These are phyloP conservation scores for Aspergillus fructus DNA, from an alignment of 2,329 filamentous ascomycete genomes.

Conservation along the genomic window DNA sequence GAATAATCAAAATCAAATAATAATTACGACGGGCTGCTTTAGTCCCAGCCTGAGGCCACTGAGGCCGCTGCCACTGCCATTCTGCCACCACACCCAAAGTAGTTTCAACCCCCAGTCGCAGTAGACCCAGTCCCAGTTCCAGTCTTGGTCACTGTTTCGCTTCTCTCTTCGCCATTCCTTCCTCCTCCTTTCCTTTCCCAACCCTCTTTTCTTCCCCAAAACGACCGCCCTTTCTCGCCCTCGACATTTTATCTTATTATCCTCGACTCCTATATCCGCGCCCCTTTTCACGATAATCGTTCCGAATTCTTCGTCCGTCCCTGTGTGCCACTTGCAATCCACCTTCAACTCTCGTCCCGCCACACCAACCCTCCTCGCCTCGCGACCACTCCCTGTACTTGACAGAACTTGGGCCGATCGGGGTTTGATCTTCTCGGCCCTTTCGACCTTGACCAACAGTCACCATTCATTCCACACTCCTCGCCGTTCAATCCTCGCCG, in stretches of 20 bases:
- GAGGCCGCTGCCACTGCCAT: not conserved
- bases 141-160: constrained; percentile 13
- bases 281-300: not conserved
- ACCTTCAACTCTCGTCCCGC: not conserved
- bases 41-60: constrained; percentile 1
- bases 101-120: constrained; percentile 12
- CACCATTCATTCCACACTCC: constrained; percentile 7
- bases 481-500: not conserved
- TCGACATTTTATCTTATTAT: constrained; percentile 1
- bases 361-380: not conserved
- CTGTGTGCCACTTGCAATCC: not conserved
- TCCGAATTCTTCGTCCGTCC: not conserved
- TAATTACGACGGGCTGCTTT: constrained; percentile 1
- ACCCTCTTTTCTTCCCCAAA: constrained; percentile 1
- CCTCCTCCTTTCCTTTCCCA: constrained; percentile 14
- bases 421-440: constrained; percentile 1
- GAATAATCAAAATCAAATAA: not conserved
- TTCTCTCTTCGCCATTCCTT: constrained; percentile 15
- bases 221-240: not conserved
- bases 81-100: constrained; percentile 8
- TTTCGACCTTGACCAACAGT: not conserved
- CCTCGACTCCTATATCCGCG: constrained; percentile 9
- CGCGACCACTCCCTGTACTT: constrained; percentile 1
- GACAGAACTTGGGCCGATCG: not conserved
- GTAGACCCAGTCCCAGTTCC: constrained; percentile 12